Evolutionary conservation across 1,284 basidiomycete species (phyloP).

Genomic region (Heterobasidion parviporum): DNA sequence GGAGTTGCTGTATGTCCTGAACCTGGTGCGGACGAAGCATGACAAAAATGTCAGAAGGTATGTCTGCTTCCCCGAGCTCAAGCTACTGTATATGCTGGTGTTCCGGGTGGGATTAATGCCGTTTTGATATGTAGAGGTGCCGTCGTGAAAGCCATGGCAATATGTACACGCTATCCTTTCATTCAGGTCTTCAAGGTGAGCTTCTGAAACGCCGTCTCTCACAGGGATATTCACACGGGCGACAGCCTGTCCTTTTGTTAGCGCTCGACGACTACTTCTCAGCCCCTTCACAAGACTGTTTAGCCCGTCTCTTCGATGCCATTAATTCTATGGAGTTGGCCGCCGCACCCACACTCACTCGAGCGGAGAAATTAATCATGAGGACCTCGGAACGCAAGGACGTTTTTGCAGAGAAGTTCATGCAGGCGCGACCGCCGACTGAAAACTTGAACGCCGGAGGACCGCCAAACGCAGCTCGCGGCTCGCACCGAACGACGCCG

Average conservation of each 20-base stretch:
- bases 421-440: conserved; percentile 14
- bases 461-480: conserved; percentile 6
- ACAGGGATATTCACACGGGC: background rate
- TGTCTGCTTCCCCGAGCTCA: conserved; percentile 16
- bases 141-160: conserved; percentile 91
- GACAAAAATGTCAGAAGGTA: conserved; percentile 83
- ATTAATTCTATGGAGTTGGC: conserved; percentile 90
- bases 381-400: conserved; percentile 87
- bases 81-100: no score
- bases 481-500: conserved; percentile 39
- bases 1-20: conserved; percentile 86
- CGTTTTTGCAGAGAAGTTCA: conserved; percentile 81
- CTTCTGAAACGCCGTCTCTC: conserved; percentile 2
- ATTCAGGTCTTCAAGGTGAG: conserved; percentile 95
- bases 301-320: conserved; percentile 85
- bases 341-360: conserved; percentile 68
- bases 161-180: conserved; percentile 92
- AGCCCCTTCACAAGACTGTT: conserved; percentile 80
- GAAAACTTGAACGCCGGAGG: background rate
- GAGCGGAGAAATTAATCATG: conserved; percentile 84
- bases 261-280: conserved; percentile 95
- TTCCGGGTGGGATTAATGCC: no score
- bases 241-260: conserved; percentile 83
- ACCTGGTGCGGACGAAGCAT: conserved; percentile 92
- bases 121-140: conserved; percentile 63